Conservation (phyloP, 192 early-diverging fungal species). For the Backusella australiensis region DNA sequence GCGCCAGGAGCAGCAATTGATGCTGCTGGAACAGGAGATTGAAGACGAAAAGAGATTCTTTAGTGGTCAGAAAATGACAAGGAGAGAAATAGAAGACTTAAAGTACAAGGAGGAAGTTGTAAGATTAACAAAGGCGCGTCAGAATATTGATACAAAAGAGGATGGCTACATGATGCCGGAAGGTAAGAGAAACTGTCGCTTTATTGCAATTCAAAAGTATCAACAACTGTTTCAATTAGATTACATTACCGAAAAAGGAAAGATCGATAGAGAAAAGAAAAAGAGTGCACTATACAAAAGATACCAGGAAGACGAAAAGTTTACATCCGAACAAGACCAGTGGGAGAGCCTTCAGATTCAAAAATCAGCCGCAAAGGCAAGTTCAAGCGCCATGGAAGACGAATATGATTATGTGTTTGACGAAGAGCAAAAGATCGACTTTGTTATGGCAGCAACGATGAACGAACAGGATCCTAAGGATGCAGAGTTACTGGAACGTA, state of each 20-base stretch:
- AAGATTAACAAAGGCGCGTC: conserved; percentile 79
- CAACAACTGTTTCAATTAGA: conserved; percentile 49
- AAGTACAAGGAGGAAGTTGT: conserved; percentile 88
- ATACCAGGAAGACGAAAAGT: conserved; percentile 81
- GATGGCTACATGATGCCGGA: conserved; percentile 89
- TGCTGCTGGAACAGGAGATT: conserved; percentile 74
- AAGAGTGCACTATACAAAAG: conserved; percentile 82
- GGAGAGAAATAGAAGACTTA: conserved; percentile 71
- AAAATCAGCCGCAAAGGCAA: conserved; percentile 56
- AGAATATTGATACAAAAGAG: conserved; percentile 71
- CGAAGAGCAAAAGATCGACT: conserved; percentile 81
- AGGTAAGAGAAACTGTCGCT: conserved; percentile 33
- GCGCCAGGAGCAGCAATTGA: conserved; percentile 80
- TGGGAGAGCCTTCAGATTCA: conserved; percentile 89
- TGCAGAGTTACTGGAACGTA: conserved; percentile 47
- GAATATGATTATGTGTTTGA: conserved; percentile 97
- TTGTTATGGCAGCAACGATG: conserved; percentile 74
- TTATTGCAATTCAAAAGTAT: neutral
- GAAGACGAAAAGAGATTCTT: conserved; percentile 89
- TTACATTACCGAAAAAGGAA: conserved; percentile 98
- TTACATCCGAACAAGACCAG: conserved; percentile 85
- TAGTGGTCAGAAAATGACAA: conserved; percentile 66
- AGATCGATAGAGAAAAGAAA: conserved; percentile 94
- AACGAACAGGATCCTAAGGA: conserved; percentile 53
- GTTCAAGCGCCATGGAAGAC: conserved; percentile 46